A percentile compares a stretch with the other conserved stretches of the same genome.
Conservation (phyloP, 129 eudicot species). For the Silybum marianum region DNA sequence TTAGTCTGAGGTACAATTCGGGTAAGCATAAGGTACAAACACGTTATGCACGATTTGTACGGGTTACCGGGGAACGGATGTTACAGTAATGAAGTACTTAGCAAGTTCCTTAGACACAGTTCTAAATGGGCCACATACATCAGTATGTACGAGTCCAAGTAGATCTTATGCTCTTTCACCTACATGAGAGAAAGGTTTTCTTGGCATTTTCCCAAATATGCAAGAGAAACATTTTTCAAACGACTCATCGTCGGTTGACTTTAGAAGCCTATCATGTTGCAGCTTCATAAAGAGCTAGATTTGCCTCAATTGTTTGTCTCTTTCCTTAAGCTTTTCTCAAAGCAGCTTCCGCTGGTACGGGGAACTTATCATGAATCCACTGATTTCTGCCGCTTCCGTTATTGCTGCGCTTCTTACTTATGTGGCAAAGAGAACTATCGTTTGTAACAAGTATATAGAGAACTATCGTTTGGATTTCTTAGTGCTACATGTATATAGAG, state of each 20-base stretch:
- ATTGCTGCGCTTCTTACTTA: too few relatives aligned
- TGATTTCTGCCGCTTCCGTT: too few relatives aligned
- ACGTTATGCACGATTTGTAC: too few relatives aligned
- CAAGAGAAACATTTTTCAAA: neutral
- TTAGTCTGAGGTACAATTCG: too few relatives aligned
- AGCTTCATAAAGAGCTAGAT: neutral
- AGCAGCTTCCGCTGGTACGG: too few relatives aligned
- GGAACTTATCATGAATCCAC: too few relatives aligned
- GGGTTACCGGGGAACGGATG: too few relatives aligned
- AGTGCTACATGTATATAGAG: too few relatives aligned
- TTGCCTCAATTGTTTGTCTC: too few relatives aligned
- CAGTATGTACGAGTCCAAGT: conserved; percentile 15
- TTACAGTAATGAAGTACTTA: neutral
- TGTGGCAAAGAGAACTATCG: neutral
- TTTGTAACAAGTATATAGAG: neutral
- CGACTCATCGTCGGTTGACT: neutral
- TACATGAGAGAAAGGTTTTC: conserved; percentile 7
- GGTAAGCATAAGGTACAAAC: too few relatives aligned
- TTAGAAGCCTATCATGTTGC: neutral
- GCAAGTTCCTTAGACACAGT: neutral
- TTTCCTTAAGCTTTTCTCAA: too few relatives aligned
- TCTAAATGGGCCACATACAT: conserved; percentile 3
- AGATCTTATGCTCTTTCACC: neutral
- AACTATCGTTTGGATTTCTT: neutral
- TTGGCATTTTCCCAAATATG: conserved; percentile 1